These are phyloP conservation scores for Fistulifera pelliculosa DNA, from an alignment of 108 stramenopile species.

Conservation along the genomic window DNA sequence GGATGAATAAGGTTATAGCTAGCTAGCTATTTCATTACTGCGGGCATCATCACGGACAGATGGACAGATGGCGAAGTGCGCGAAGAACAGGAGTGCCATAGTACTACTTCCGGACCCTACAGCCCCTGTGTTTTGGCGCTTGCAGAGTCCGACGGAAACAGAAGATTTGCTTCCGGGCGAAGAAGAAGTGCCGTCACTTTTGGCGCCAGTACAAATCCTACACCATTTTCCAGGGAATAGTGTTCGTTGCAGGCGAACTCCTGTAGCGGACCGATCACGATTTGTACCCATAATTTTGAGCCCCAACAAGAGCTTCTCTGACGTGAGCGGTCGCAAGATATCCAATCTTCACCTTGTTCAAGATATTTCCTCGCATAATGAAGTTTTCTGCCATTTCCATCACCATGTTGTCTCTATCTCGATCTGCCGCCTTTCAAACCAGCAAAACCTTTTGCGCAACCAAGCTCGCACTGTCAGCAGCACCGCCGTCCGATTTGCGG, in stretches of 20 bases:
- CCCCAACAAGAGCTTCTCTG: neutral
- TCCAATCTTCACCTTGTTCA: constrained; percentile 1
- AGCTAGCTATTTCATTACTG: too few relatives aligned
- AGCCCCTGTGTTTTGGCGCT: too few relatives aligned
- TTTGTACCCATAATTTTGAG: neutral
- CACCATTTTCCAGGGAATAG: neutral
- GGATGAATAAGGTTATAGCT: too few relatives aligned
- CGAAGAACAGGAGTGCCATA: too few relatives aligned
- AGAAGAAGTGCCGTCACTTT: too few relatives aligned
- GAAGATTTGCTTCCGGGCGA: too few relatives aligned
- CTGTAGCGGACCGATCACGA: neutral
- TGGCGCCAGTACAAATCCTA: too few relatives aligned
- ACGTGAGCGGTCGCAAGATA: neutral
- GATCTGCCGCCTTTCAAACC: constrained; percentile 16
- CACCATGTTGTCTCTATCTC: constrained; percentile 14
- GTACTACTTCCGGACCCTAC: too few relatives aligned
- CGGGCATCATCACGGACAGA: too few relatives aligned
- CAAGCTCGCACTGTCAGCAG: constrained; percentile 2
- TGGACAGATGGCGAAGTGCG: too few relatives aligned
- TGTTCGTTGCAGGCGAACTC: constrained; percentile 2
- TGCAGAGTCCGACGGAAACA: too few relatives aligned
- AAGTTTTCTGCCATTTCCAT: constrained; percentile 15
- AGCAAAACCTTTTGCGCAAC: constrained; percentile 18
- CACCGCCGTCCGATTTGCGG: constrained; percentile 16
- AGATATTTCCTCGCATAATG: neutral